Base-by-base conservation (phyloP, 768 basidiomycete species). In the Tricholoma sp. region DNA sequence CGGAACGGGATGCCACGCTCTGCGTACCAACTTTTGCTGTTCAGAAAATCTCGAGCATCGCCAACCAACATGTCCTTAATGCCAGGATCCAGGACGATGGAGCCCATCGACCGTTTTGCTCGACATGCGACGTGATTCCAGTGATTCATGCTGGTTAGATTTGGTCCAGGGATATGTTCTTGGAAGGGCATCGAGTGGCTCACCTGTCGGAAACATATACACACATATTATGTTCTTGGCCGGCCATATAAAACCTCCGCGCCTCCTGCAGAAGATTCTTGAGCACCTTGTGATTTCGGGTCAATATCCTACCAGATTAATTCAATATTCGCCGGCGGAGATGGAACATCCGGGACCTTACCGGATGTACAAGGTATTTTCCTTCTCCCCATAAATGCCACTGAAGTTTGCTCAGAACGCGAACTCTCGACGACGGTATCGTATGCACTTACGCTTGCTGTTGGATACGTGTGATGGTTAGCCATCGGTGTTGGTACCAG, bases 1-100 rank as follows among this genome's bases (percentile, higher is more conserved):
- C 84, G 80, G 66, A 82, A 86, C 0, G 86, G 86, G 51, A 88
- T 87, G 0, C 85, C 86, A 27, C 87, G 80, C 12, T 80, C 79
- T 1, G 73, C 61, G 56, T 88, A 89, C 86, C 86, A 88, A 16
- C 69, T 57, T 61, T 80, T 81, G 58, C 77, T 83, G 5, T 59
- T 57, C 19, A 89, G 67, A 58, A 89, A 89, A 56, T 86, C 83
- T 12, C 67, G 69, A 0, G 82, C 82, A 60, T 89, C 88, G 3
- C 78, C 72, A 4, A 88, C 59, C 1, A 89, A 63, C n/a, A 76
- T 65, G 3, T 85, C 81, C 43, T 79, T 77, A 21, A 85, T 69
- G 0, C 84, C 83, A 0, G 76, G 76, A 21, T 86, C 84, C 8
- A 88, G 70, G 16, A 88, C 76, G 32, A 88, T 80, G 0, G 85